These are phyloP conservation scores for Kluyveromyces wickerhamii DNA, from an alignment of 805 yeast genomes.

Conservation along the genomic window DNA sequence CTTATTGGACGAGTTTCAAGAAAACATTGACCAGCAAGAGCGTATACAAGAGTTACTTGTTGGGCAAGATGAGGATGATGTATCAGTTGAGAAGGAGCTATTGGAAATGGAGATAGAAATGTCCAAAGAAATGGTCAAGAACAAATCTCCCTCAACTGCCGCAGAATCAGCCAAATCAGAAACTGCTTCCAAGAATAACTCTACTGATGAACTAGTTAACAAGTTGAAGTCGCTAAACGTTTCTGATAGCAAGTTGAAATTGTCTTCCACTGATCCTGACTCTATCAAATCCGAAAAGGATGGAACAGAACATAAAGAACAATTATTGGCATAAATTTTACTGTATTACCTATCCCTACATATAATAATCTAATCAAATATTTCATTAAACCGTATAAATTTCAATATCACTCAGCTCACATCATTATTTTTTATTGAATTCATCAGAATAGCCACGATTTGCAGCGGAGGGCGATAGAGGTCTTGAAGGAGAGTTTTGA, in stretches of 20 bases:
- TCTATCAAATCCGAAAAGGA: no score
- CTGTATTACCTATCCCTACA: no score
- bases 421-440: no score
- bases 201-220: neutral
- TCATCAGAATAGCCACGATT: no score
- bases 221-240: neutral
- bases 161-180: neutral
- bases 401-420: no score
- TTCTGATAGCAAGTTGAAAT: no score
- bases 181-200: neutral
- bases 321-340: no score
- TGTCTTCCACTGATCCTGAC: no score
- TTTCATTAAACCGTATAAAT: no score
- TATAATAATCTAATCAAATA: no score
- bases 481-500: constrained; percentile 21
- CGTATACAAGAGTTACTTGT: constrained; percentile 30
- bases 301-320: no score
- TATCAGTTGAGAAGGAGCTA: constrained; percentile 35
- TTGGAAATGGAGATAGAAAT: constrained; percentile 24
- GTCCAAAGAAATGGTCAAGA: neutral
- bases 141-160: neutral
- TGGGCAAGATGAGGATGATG: constrained; percentile 24
- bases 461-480: constrained; percentile 27
- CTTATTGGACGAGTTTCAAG: constrained; percentile 34
- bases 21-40: constrained; percentile 31